These are phyloP conservation scores for Ogataea trehaloabstinens DNA, from an alignment of 805 yeast genomes.

Conservation along the genomic window DNA sequence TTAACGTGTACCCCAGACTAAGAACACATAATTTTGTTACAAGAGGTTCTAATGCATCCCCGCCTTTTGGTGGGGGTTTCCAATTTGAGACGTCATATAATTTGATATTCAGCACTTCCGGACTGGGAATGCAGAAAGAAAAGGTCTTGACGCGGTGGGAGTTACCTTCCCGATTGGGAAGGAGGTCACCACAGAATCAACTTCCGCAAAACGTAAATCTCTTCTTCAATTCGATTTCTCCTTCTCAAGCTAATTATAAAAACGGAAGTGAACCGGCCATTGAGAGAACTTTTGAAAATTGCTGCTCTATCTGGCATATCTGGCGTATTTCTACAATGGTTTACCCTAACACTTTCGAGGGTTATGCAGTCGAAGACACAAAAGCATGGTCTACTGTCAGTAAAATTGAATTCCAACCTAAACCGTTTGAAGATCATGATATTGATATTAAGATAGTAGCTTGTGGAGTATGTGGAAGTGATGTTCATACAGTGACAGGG, in stretches of 20 bases:
- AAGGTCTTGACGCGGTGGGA: no score
- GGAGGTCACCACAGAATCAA: no score
- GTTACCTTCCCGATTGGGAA: no score
- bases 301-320: no score
- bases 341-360: slow-evolving; percentile 38
- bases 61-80: neutral
- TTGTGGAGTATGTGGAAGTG: slow-evolving; percentile 62
- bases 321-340: no score
- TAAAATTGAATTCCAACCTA: slow-evolving; percentile 1
- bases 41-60: neutral
- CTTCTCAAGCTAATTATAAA: no score
- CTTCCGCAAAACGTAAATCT: no score
- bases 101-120: no score
- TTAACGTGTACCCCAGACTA: neutral
- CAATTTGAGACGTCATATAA: neutral
- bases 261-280: no score
- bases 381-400: slow-evolving; percentile 31
- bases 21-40: neutral
- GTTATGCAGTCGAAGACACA: slow-evolving; percentile 37
- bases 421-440: slow-evolving; percentile 1
- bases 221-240: no score
- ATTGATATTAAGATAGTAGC: neutral
- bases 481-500: slow-evolving; percentile 47
- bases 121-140: no score
- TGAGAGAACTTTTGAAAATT: no score